Evolutionary conservation across 805 yeast genomes (phyloP).

Genomic region (Monosporozyma siamensis): DNA sequence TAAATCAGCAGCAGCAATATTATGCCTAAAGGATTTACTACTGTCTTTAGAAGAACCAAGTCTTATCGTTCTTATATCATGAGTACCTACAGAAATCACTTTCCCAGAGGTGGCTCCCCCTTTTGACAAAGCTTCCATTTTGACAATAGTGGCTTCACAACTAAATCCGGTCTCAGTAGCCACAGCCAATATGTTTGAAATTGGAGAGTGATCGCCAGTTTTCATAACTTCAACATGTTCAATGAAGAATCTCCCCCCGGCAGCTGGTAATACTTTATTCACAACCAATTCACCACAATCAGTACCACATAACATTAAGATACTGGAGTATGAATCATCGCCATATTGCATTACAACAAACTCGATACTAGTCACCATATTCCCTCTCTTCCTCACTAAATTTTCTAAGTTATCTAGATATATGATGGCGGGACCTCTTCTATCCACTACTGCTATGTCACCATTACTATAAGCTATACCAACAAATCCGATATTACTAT

Average conservation of each 20-base stretch:
- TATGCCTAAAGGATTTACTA: constrained; percentile 48
- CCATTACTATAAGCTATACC: constrained; percentile 75
- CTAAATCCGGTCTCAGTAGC: constrained; percentile 53
- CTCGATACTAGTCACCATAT: constrained; percentile 49
- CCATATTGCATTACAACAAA: constrained; percentile 65
- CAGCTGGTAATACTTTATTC: constrained; percentile 56
- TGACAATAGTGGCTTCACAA: constrained; percentile 51
- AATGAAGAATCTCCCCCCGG: constrained; percentile 52
- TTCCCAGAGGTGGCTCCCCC: constrained; percentile 58
- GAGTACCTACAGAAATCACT: constrained; percentile 43
- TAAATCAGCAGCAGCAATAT: constrained; percentile 41
- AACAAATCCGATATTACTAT: constrained; percentile 75
- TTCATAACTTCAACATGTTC: constrained; percentile 40
- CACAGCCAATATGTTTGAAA: constrained; percentile 49
- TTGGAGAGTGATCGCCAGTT: constrained; percentile 39
- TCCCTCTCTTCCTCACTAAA: constrained; percentile 20
- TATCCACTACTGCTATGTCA: constrained; percentile 62
- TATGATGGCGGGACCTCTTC: constrained; percentile 69
- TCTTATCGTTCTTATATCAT: constrained; percentile 54
- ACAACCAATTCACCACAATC: constrained; percentile 59
- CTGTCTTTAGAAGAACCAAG: constrained; percentile 54
- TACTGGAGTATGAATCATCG: constrained; percentile 61
- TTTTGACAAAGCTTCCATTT: constrained; percentile 48
- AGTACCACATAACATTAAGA: constrained; percentile 68
- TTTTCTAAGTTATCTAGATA: constrained; percentile 31